These are phyloP conservation scores for Atkinsonella texensis DNA, from an alignment of 2,329 filamentous ascomycete species.

Conservation along the genomic window DNA sequence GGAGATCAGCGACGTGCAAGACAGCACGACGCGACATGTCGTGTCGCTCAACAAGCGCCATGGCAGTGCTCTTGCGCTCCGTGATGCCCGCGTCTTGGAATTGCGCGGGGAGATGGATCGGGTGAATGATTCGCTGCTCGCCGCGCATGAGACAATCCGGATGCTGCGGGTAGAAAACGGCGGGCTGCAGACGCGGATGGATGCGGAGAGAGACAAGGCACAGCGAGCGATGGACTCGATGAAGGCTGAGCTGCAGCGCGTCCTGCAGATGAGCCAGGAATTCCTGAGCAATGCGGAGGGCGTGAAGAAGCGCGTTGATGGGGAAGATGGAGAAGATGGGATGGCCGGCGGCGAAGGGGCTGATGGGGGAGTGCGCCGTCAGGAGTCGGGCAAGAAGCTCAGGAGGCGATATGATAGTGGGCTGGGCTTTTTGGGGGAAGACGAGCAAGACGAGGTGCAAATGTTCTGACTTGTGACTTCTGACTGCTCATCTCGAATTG, in stretches of 20 bases:
- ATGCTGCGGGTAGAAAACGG: constrained; percentile 34
- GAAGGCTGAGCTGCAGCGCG: constrained; percentile 38
- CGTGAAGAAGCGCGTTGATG: background rate
- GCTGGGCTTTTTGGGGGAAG: constrained; percentile 42
- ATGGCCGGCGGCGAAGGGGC: constrained; percentile 7
- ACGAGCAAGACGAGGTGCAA: constrained; percentile 31
- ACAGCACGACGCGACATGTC: constrained; percentile 21
- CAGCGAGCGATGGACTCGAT: constrained; percentile 35
- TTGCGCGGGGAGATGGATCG: constrained; percentile 36
- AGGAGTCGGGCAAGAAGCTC: constrained; percentile 19
- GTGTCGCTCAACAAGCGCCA: constrained; percentile 27
- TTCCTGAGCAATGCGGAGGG: constrained; percentile 25
- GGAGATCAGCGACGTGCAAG: constrained; percentile 26
- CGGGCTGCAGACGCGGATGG: constrained; percentile 22
- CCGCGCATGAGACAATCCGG: constrained; percentile 34
- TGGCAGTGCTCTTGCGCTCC: constrained; percentile 34
- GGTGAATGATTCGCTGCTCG: constrained; percentile 31
- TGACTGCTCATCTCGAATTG: background rate
- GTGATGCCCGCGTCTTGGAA: constrained; percentile 38
- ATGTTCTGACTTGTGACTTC: background rate
- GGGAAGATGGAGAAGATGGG: background rate
- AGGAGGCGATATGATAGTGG: constrained; percentile 41
- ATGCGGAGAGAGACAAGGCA: constrained; percentile 27
- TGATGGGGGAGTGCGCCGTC: constrained; percentile 5
- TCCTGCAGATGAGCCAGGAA: constrained; percentile 33